Base-by-base conservation (phyloP, 768 basidiomycete genomes). In the Boletellus emodensis region DNA sequence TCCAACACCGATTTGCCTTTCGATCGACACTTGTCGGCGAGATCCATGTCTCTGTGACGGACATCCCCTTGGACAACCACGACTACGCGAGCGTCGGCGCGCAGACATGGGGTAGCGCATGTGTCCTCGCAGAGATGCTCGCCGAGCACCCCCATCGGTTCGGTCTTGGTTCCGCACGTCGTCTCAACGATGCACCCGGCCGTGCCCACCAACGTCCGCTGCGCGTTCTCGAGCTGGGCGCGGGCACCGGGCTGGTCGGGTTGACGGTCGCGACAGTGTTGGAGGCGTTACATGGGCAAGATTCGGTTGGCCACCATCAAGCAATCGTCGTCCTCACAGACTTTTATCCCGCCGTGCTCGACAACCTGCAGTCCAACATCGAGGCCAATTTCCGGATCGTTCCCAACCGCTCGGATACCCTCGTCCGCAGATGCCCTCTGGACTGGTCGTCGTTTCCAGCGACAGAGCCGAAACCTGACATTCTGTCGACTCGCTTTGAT, bases 31-130 rank as follows among this genome's bases (percentile, higher is more conserved):
- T 43, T 34, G 28, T 12, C 7, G 58, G 57, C 39, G 36, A 51
- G 40, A 56, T 74, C 35, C 57, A 68, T 11, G 68, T 87, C 11
- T 61, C 71, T 45, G 59, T 94, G 43, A 82, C 73, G 28, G 91
- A 93, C 63, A 76, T 83, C 2, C 81, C 87, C 2, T 68, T 91
- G 38, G 78, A 83, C 44, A 83, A 87, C 48, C 69, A 75, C n/a
- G 85, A 89, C 56, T 84, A 81, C 54, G 69, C 72, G 12, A 86
- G 83, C 48, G 82, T 91, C 15, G 91, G 91, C 1, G 83, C 89
- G 24, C 91, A 93, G 69, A 94, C 90, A 0, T 94, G 91, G 92
- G 90, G 90, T 4, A 82, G 85, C 10, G 85, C 89, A 3, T 90
- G 85, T 56, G 80, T 94, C 7, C 74, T 94, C 48, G 80, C 90